Base-by-base conservation (phyloP, 2,329 filamentous ascomycete genomes). In the Botrytis cinerea region DNA sequence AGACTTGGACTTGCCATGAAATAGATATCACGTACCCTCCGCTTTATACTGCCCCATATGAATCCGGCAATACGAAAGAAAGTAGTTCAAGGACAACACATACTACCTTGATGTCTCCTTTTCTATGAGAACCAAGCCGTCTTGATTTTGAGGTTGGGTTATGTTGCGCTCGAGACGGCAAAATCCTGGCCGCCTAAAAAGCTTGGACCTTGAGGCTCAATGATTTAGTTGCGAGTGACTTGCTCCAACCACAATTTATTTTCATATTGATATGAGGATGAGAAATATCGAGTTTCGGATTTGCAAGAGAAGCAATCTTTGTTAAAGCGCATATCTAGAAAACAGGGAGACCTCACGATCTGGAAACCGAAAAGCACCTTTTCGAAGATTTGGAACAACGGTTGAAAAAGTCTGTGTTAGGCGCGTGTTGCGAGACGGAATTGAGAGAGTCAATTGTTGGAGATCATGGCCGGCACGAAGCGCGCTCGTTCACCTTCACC, bases 391-490 rank as follows among this genome's bases (percentile, higher is more conserved):
- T 22, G 25, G 1, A 32, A 68, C 7, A 43, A 68, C 16, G 7
- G 1, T 32, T 43, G 38, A 68, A 68, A n/a, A 43, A 18, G 25
- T 20, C 48, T 12, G 18, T n/a, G 25, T 32, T 3, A 20, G 25
- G 18, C 38, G 48, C 28, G n/a, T 43, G 16, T 2, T 51, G 48
- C 25, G n/a, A 32, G 16, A 43, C 35, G 8, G 20, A 10, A 10
- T 46, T 32, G 35, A 68, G 43, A 38, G n/a, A 40, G 46, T 69
- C 40, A 22, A 20, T 20, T 18, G 18, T 25, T 10, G 35, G 46
- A 18, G 45, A 71, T n/a, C 20, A 60, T 74, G 60, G 28, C 48
- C 20, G 54, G 61, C 57, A 74, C 62, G 32, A 70, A 75, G 60
- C 66, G 72, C 51, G 35, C 54, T 18, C 62, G 62, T 12, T 72